Percentiles rank a stretch among this genome's conserved stretches.
phyloP scores from a whole-genome alignment of 2,329 filamentous ascomycete genomes.

The Uncinocarpus reesii region DNA sequence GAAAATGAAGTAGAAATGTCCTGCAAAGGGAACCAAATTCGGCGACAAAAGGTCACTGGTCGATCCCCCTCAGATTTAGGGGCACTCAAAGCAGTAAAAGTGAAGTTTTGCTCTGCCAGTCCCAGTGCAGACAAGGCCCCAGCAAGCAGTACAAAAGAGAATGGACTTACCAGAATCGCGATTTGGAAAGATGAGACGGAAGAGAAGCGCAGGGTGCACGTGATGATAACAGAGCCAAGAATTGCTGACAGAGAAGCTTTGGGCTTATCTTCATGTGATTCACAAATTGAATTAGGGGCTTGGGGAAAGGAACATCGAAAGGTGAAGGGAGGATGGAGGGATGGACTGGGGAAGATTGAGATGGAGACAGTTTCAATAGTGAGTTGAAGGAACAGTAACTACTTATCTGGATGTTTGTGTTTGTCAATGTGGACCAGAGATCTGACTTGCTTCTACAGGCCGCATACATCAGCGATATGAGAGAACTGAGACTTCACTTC shows the following conservation, averaged over 20 bases:
- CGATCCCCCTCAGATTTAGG: background rate
- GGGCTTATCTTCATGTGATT: slow-evolving; percentile 1
- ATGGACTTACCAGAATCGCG: background rate
- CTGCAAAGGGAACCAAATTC: background rate
- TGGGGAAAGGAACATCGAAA: background rate
- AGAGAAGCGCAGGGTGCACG: slow-evolving; percentile 1
- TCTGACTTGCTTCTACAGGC: no score
- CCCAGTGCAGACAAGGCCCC: slow-evolving; percentile 1
- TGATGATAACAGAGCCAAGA: slow-evolving; percentile 9
- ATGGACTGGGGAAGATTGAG: no score
- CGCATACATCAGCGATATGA: no score
- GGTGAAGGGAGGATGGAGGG: background rate
- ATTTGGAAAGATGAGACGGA: slow-evolving; percentile 3
- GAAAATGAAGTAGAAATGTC: background rate
- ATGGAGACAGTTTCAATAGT: no score
- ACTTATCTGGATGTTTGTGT: no score
- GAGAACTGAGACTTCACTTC: no score
- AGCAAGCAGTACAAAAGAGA: background rate
- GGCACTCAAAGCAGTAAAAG: background rate
- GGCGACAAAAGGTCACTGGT: background rate
- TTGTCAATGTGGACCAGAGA: no score
- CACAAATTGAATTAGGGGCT: background rate
- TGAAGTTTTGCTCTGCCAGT: slow-evolving; percentile 2
- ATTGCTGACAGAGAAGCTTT: slow-evolving; percentile 1
- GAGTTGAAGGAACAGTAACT: no score